Evolutionary conservation across 805 yeast species (phyloP).

Genomic region (Kockiozyma suomiensis): DNA sequence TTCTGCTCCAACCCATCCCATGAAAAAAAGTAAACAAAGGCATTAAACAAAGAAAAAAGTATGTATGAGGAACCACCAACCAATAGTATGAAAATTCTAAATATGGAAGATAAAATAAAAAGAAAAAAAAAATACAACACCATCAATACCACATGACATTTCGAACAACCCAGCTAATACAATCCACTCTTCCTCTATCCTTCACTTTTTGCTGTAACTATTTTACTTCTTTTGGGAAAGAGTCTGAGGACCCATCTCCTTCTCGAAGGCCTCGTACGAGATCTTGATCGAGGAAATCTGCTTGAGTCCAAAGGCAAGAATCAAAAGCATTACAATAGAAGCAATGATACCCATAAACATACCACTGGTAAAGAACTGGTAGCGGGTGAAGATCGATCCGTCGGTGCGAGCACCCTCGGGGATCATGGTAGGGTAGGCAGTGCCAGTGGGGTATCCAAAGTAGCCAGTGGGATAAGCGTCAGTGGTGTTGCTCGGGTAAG

Average conservation of each 20-base stretch:
- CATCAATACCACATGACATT: background rate
- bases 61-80: slow-evolving; percentile 22
- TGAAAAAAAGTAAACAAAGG: slow-evolving; percentile 8
- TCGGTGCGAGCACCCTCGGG: slow-evolving; percentile 34
- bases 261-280: slow-evolving; percentile 81
- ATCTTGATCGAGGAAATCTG: slow-evolving; percentile 76
- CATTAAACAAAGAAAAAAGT: slow-evolving; percentile 19
- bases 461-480: slow-evolving; percentile 25
- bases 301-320: slow-evolving; percentile 63
- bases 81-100: slow-evolving; percentile 3
- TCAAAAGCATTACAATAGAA: slow-evolving; percentile 57
- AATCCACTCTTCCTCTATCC: background rate
- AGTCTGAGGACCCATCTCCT: slow-evolving; percentile 40
- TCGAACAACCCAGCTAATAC: background rate
- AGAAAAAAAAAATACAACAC: slow-evolving; percentile 2
- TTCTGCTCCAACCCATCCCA: slow-evolving; percentile 28
- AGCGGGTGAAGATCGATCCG: slow-evolving; percentile 57
- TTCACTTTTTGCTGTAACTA: background rate
- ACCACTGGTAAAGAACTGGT: slow-evolving; percentile 78
- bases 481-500: slow-evolving; percentile 12
- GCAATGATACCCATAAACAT: slow-evolving; percentile 75
- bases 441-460: slow-evolving; percentile 26
- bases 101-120: background rate
- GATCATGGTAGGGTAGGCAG: slow-evolving; percentile 25
- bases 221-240: slow-evolving; percentile 25